A percentile compares a stretch with the other conserved stretches of the same genome.
Conservation (phyloP, 306 rosid species). For the Rubus parviflorus region DNA sequence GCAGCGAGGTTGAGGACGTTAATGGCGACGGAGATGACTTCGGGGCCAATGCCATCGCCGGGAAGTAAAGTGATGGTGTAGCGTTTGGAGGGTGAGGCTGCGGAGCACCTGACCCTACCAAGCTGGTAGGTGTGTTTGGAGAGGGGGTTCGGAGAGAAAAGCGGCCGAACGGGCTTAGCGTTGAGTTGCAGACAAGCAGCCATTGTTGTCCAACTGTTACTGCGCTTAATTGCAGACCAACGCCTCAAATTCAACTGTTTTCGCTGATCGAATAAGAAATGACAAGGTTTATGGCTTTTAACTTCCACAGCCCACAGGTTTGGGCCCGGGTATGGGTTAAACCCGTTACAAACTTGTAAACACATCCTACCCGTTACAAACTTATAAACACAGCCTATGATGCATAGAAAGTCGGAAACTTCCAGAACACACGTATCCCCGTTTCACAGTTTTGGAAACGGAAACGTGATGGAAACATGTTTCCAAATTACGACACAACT, state of each 20-base stretch:
- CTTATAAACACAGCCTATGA: no score
- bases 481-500: no score
- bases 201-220: slow-evolving; percentile 31
- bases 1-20: slow-evolving; percentile 69
- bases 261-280: background rate
- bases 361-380: no score
- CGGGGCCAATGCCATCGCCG: slow-evolving; percentile 96
- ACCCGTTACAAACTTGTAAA: no score
- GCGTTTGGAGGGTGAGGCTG: slow-evolving; percentile 49
- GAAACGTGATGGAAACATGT: no score
- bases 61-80: slow-evolving; percentile 78
- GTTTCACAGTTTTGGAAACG: no score
- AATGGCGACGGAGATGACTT: slow-evolving; percentile 77
- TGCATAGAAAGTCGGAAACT: no score
- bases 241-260: background rate
- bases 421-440: no score
- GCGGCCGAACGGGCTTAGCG: slow-evolving; percentile 21
- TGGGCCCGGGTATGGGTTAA: no score
- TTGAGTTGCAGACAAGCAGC: slow-evolving; percentile 50
- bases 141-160: slow-evolving; percentile 13
- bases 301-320: no score
- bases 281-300: no score
- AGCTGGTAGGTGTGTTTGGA: slow-evolving; percentile 20
- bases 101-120: slow-evolving; percentile 44
- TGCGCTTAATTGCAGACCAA: background rate